phyloP scores from a whole-genome alignment of 2,329 filamentous ascomycete species.

The Penicillium sp. region DNA sequence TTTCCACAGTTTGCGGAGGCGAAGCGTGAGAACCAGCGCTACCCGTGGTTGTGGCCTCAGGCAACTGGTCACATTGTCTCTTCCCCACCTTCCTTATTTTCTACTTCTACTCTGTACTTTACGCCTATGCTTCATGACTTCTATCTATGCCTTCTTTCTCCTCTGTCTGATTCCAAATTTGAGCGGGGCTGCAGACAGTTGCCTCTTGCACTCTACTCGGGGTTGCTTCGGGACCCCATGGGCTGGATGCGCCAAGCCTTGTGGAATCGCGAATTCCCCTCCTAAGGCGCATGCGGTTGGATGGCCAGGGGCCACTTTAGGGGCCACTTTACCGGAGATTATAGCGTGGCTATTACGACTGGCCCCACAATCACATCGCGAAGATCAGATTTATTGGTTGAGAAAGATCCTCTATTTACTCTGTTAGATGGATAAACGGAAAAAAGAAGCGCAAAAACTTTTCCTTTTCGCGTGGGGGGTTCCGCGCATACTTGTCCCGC shows the following conservation, averaged over 20 bases:
- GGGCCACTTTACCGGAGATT: background rate
- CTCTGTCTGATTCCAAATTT: background rate
- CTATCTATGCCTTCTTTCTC: background rate
- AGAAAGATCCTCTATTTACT: background rate
- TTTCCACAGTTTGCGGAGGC: background rate
- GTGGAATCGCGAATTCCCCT: background rate
- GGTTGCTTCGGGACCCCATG: conserved; percentile 7
- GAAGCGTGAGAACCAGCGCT: background rate
- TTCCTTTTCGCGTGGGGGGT: background rate
- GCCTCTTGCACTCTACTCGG: background rate
- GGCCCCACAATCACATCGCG: background rate
- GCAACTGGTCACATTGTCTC: background rate
- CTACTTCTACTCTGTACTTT: background rate
- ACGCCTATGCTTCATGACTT: background rate
- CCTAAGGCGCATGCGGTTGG: background rate
- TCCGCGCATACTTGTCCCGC: background rate
- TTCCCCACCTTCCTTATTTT: background rate
- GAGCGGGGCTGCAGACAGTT: conserved; percentile 2
- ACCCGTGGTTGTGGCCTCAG: background rate
- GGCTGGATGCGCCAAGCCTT: conserved; percentile 10
- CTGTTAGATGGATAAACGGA: background rate
- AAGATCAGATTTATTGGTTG: background rate
- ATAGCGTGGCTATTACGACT: background rate
- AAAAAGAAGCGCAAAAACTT: background rate
- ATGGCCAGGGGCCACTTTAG: background rate